Conservation (phyloP, 768 basidiomycete species). For the Pseudohyphozyma bogoriensis region DNA sequence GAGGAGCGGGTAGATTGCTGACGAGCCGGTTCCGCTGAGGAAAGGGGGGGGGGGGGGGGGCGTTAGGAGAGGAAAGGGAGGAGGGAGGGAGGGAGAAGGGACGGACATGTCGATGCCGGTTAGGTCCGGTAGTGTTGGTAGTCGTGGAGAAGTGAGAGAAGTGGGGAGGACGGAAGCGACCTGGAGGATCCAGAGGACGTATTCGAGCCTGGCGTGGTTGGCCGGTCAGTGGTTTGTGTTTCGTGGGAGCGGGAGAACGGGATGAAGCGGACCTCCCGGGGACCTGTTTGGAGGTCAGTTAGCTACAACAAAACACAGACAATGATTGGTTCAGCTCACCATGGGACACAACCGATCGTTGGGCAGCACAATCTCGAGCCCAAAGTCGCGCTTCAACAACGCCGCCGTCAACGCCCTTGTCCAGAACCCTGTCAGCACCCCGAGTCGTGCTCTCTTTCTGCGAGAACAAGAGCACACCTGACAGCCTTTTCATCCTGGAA, state of each 20-base stretch:
- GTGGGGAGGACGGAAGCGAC: neutral
- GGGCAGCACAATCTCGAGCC: constrained; percentile 53
- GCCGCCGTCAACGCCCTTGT: no score
- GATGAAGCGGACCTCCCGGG: constrained; percentile 12
- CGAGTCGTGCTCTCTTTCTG: neutral
- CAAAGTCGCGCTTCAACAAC: constrained; percentile 67
- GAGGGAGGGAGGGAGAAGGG: neutral
- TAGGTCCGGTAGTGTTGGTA: neutral
- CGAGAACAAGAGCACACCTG: neutral
- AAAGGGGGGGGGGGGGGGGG: neutral
- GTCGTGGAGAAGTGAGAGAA: neutral
- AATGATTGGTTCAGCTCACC: constrained; percentile 39
- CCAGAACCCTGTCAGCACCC: no score
- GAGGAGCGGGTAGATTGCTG: constrained; percentile 78
- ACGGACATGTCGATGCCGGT: constrained; percentile 22
- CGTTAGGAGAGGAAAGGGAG: neutral
- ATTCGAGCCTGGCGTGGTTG: constrained; percentile 8
- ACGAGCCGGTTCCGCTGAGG: constrained; percentile 70
- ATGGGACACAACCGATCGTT: constrained; percentile 74
- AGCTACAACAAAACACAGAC: neutral
- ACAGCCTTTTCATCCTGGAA: neutral
- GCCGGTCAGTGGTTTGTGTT: no score
- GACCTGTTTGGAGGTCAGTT: neutral
- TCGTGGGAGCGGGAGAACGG: no score
- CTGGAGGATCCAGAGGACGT: constrained; percentile 14